Evolutionary conservation across 306 rosid species (phyloP).

Genomic region (Senna tora): DNA sequence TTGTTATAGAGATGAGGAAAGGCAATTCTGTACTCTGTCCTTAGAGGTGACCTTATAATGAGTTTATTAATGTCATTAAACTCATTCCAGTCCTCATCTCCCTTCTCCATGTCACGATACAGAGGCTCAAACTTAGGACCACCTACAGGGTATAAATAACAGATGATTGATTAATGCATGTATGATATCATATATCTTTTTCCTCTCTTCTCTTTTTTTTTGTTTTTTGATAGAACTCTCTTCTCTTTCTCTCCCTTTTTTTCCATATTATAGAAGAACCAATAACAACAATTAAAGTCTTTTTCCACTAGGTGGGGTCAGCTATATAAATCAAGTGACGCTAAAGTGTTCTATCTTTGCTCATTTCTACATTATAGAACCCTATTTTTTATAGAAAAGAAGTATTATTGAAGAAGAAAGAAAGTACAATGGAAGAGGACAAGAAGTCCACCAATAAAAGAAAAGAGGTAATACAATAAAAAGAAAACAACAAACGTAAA

Average conservation of each 20-base stretch:
- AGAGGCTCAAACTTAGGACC: slow-evolving; percentile 99
- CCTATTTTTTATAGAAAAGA: too few relatives aligned
- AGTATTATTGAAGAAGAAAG: too few relatives aligned
- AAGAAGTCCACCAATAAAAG: too few relatives aligned
- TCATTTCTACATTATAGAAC: too few relatives aligned
- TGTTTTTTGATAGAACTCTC: too few relatives aligned
- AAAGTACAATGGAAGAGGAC: too few relatives aligned
- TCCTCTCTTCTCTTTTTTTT: neutral
- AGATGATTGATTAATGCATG: slow-evolving; percentile 29
- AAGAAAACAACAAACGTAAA: too few relatives aligned
- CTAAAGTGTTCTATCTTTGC: too few relatives aligned
- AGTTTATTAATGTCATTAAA: slow-evolving; percentile 98
- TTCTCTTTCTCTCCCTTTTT: neutral
- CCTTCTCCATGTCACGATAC: slow-evolving; percentile 99
- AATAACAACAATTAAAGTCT: too few relatives aligned
- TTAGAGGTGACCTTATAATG: slow-evolving; percentile 95
- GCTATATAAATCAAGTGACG: too few relatives aligned
- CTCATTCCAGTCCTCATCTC: slow-evolving; percentile 99
- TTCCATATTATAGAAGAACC: neutral
- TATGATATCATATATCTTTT: neutral
- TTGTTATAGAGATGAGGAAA: slow-evolving; percentile 99
- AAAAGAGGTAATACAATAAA: too few relatives aligned
- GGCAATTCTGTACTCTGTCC: slow-evolving; percentile 97
- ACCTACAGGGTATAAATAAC: slow-evolving; percentile 52
- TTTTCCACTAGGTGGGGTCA: too few relatives aligned